phyloP scores from a whole-genome alignment of 1,284 basidiomycete species.

The Polyporus tsugae region DNA sequence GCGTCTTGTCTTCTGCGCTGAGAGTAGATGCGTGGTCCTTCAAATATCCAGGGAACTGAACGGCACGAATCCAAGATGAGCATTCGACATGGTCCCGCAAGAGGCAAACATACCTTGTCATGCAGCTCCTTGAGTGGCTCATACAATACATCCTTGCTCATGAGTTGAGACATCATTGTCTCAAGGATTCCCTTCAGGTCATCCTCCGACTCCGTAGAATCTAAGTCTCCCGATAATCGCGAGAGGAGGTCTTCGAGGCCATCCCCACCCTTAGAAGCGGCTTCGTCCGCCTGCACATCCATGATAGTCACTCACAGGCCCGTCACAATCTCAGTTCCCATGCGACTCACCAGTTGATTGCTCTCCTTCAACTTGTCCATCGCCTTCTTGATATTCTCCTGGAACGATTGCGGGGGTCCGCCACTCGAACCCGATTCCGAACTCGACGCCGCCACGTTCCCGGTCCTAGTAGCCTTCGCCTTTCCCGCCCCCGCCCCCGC shows the following conservation, averaged over 20 bases:
- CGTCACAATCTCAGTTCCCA: not conserved
- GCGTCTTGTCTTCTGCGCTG: constrained; percentile 67
- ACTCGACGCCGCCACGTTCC: constrained; percentile 20
- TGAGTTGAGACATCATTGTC: constrained; percentile 92
- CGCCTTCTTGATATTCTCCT: constrained; percentile 79
- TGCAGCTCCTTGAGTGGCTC: constrained; percentile 92
- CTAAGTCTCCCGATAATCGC: constrained; percentile 20
- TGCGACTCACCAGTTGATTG: constrained; percentile 54
- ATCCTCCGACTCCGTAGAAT: constrained; percentile 58
- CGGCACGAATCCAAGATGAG: not conserved
- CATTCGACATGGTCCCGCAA: not conserved
- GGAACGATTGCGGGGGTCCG: constrained; percentile 61
- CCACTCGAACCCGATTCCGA: constrained; percentile 14
- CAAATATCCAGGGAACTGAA: constrained; percentile 87
- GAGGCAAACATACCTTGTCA: constrained; percentile 67
- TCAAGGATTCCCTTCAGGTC: constrained; percentile 85
- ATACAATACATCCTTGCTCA: constrained; percentile 94
- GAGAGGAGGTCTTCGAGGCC: constrained; percentile 31
- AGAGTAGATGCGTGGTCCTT: constrained; percentile 57
- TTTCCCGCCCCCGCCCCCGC: constrained; percentile 19
- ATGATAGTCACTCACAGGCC: not conserved
- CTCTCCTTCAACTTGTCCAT: constrained; percentile 85
- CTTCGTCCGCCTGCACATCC: constrained; percentile 39
- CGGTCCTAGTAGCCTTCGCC: constrained; percentile 31
- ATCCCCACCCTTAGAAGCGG: constrained; percentile 40